Base-by-base conservation (phyloP, 257 asterid genomes). In the Capsicum rhomboideum region DNA sequence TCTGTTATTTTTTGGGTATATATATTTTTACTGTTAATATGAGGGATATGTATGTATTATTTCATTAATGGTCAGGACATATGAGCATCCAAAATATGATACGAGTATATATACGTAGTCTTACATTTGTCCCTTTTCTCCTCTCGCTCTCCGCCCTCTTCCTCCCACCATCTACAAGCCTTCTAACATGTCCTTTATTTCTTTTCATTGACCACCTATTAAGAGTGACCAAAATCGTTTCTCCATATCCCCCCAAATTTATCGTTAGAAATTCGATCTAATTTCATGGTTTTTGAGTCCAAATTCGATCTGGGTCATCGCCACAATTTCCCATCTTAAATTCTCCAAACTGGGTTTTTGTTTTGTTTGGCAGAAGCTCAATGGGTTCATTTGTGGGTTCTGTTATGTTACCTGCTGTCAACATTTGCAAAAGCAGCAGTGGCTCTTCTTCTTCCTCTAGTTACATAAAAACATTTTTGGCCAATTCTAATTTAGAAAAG, bases 301-400 rank as follows among this genome's bases (percentile, higher is more conserved):
- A 66, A 63, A 17, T 50, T 53, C 50, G 52, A 85, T 84, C 83
- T 69, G 71, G 86, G 84, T 83, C 61, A 28, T 56, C 64, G 83
- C 79, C 77, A 53, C 49, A 83, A 79, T 84, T 69, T 26, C 82
- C 79, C 79, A 56, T 56, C 31, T 26, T 82, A 84, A 87, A 59
- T 34, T 6, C 82, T 82, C 85, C 53, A 67, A 80, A 44, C 13
- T 37, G 71, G 85, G 50, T 77, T 82, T n/a, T 53, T 68, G 79
- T 59, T 34, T 53, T 68, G 64, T 59, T 37, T 75, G 17, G 29
- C 50, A n/a, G 26, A 23, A 23, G n/a, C 18, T 29, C 53, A 26
- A 66, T 84, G 87, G 86, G 80, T 86, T 84, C 88, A 58, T 44
- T 56, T 16, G 87, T 79, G 82, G 89, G 87, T 79, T 82, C 89